phyloP scores from a whole-genome alignment of 495 filamentous ascomycete species.

The Aspergillus indologenus region DNA sequence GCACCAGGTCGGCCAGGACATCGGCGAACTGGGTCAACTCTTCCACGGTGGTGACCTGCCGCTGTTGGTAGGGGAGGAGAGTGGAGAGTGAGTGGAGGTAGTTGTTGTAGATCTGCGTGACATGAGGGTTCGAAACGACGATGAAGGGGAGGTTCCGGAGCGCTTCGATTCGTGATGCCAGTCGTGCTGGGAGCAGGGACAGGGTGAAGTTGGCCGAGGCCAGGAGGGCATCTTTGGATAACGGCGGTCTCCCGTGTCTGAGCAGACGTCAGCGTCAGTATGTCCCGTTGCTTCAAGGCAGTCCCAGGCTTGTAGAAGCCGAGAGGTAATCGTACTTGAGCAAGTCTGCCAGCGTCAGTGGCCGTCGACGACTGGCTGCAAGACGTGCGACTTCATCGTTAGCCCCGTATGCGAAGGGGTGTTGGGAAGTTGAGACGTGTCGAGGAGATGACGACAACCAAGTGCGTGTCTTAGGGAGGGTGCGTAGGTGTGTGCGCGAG shows the following conservation, averaged over 20 bases:
- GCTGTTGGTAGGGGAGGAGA: constrained; percentile 76
- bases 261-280: constrained; percentile 1
- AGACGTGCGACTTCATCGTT: constrained; percentile 75
- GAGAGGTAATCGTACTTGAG: too few relatives aligned
- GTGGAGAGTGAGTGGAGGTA: constrained; percentile 90
- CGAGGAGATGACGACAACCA: constrained; percentile 14
- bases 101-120: constrained; percentile 88
- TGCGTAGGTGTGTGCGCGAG: constrained; percentile 1
- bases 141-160: constrained; percentile 94
- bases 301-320: too few relatives aligned
- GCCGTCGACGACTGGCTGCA: constrained; percentile 73
- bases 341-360: constrained; percentile 80
- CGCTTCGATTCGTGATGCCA: constrained; percentile 89
- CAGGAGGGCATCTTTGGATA: constrained; percentile 74
- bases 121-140: constrained; percentile 92
- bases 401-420: constrained; percentile 39
- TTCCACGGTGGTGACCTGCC: constrained; percentile 74
- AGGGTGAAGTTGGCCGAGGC: constrained; percentile 93
- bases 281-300: too few relatives aligned
- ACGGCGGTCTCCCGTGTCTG: constrained; percentile 86
- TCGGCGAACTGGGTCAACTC: constrained; percentile 89
- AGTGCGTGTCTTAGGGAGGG: constrained; percentile 2
- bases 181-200: constrained; percentile 84
- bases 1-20: constrained; percentile 87
- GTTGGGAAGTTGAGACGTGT: constrained; percentile 22